These are phyloP conservation scores for Termitomyces sp. DNA, from an alignment of 768 basidiomycete species.

Conservation along the genomic window DNA sequence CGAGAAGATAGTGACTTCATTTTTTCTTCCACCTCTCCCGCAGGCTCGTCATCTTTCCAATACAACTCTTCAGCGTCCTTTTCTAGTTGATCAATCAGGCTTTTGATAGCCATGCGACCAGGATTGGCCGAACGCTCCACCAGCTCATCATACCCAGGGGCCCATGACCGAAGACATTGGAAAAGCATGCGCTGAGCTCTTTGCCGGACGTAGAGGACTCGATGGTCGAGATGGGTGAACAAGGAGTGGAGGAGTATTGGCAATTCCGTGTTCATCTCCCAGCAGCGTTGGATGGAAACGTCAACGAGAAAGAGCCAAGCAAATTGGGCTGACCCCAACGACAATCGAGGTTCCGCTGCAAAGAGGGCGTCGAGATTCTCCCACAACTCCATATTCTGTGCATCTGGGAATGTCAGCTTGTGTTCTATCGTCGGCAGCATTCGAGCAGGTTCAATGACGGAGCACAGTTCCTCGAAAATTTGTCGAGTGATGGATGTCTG, in stretches of 20 bases:
- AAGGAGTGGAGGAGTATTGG: conserved; percentile 76
- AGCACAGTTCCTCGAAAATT: conserved; percentile 82
- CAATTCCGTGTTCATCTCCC: conserved; percentile 69
- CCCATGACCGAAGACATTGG: conserved; percentile 80
- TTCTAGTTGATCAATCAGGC: conserved; percentile 52
- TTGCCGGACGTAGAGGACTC: conserved; percentile 61
- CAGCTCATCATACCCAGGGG: conserved; percentile 73
- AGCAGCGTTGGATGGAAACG: conserved; percentile 68
- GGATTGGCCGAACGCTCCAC: conserved; percentile 52
- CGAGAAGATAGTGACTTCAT: conserved; percentile 67
- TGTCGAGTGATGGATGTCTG: conserved; percentile 69
- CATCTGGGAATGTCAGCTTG: conserved; percentile 57
- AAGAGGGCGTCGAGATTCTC: conserved; percentile 77
- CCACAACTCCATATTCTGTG: conserved; percentile 73
- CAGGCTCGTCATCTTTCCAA: conserved; percentile 71
- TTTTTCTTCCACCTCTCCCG: conserved; percentile 54
- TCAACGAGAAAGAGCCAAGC: conserved; percentile 84
- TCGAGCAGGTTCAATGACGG: conserved; percentile 76
- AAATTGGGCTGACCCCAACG: conserved; percentile 81
- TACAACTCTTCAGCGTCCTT: conserved; percentile 51
- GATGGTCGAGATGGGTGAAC: conserved; percentile 81
- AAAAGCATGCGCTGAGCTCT: conserved; percentile 79
- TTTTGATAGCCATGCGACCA: conserved; percentile 45
- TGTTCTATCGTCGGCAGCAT: conserved; percentile 81
- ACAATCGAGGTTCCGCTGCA: conserved; percentile 63